These are phyloP conservation scores for Termitomyces sp. DNA, from an alignment of 768 basidiomycete species.

Conservation along the genomic window DNA sequence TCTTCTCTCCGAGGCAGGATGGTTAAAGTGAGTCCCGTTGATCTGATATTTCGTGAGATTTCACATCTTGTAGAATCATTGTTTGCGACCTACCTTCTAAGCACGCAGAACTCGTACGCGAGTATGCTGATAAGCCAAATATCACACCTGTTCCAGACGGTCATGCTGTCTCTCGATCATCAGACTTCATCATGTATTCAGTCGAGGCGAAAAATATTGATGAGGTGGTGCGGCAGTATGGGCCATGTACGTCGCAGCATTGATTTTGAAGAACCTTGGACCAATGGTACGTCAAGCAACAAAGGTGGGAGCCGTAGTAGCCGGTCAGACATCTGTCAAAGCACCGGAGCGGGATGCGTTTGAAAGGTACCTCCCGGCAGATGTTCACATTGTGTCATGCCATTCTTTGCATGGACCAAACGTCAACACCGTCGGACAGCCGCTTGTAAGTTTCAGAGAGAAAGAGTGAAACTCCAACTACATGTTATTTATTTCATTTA, in stretches of 20 bases:
- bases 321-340: constrained; percentile 96
- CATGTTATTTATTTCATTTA: constrained; percentile 22
- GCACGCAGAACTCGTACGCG: constrained; percentile 53
- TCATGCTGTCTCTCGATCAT: constrained; percentile 80
- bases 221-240: constrained; percentile 78
- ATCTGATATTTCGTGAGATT: neutral
- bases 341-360: constrained; percentile 89
- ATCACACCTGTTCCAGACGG: constrained; percentile 73
- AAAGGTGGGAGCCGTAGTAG: constrained; percentile 85
- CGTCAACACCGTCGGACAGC: constrained; percentile 84
- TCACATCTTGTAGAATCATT: constrained; percentile 8
- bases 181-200: constrained; percentile 93
- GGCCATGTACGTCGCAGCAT: constrained; percentile 65
- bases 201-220: constrained; percentile 90
- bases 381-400: constrained; percentile 85
- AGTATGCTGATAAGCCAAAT: constrained; percentile 50
- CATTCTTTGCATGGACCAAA: constrained; percentile 94
- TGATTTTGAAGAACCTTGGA: neutral
- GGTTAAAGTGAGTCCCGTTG: constrained; percentile 63
- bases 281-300: constrained; percentile 54
- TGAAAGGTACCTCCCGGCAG: constrained; percentile 78
- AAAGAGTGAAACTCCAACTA: neutral
- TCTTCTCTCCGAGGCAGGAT: constrained; percentile 71
- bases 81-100: constrained; percentile 46
- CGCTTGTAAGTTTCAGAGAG: constrained; percentile 56